Evolutionary conservation across 108 stramenopile genomes (phyloP).

Genomic region (Pseudonitzschia pungens): DNA sequence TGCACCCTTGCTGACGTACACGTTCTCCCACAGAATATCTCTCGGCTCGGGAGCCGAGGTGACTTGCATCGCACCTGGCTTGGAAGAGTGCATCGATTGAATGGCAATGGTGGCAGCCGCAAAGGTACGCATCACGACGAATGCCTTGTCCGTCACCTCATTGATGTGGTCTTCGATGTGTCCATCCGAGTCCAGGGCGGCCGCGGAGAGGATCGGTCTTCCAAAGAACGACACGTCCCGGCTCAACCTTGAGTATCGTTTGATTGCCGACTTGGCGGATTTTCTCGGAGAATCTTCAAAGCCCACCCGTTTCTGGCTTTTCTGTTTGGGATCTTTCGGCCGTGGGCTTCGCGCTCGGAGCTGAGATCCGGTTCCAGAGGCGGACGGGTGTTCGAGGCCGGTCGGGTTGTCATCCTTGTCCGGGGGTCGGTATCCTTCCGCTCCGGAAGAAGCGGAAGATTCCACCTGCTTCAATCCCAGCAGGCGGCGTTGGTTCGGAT

Average conservation of each 20-base stretch:
- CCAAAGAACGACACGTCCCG: slow-evolving; percentile 71
- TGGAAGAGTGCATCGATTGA: slow-evolving; percentile 88
- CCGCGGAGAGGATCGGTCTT: slow-evolving; percentile 52
- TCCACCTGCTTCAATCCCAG: slow-evolving; percentile 24
- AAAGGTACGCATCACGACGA: slow-evolving; percentile 88
- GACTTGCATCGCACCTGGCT: slow-evolving; percentile 87
- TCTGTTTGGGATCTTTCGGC: slow-evolving; percentile 3
- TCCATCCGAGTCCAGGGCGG: slow-evolving; percentile 36
- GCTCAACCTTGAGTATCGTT: slow-evolving; percentile 60
- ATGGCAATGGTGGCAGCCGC: slow-evolving; percentile 91
- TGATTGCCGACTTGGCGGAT: slow-evolving; percentile 56
- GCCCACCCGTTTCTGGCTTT: slow-evolving; percentile 1
- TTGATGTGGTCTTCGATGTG: slow-evolving; percentile 85
- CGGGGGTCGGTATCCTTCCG: slow-evolving; percentile 22
- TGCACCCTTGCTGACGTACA: slow-evolving; percentile 83
- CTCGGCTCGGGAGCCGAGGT: slow-evolving; percentile 84
- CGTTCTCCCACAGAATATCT: slow-evolving; percentile 86
- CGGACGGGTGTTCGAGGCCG: not conserved
- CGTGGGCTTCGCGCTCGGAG: slow-evolving; percentile 17
- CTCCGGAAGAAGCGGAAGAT: not conserved
- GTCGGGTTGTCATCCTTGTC: slow-evolving; percentile 5
- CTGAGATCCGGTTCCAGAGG: not conserved
- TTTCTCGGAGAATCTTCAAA: slow-evolving; percentile 17
- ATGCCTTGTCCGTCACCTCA: slow-evolving; percentile 91
- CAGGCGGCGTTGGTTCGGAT: slow-evolving; percentile 39